phyloP scores from a whole-genome alignment of 2,329 filamentous ascomycete species.

The Blastomyces parvus region DNA sequence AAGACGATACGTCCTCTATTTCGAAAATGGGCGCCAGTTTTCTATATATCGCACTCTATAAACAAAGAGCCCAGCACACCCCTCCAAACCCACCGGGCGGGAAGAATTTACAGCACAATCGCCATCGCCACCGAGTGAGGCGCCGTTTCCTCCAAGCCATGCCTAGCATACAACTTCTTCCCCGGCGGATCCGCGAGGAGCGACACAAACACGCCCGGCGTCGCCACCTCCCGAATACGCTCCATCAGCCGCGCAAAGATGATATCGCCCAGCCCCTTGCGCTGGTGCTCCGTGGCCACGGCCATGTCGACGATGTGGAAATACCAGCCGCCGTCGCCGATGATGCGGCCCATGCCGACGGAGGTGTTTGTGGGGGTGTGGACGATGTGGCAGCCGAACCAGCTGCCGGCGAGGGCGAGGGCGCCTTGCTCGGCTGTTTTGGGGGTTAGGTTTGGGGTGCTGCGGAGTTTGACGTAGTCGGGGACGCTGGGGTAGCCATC shows the following conservation, averaged over 20 bases:
- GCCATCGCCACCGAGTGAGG: slow-evolving; percentile 34
- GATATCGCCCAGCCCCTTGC: slow-evolving; percentile 39
- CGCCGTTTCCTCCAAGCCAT: slow-evolving; percentile 39
- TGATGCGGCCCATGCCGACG: slow-evolving; percentile 44
- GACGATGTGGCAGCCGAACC: slow-evolving; percentile 37
- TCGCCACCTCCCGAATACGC: slow-evolving; percentile 34
- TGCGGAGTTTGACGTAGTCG: slow-evolving; percentile 33
- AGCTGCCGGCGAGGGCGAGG: slow-evolving; percentile 31
- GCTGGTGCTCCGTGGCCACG: slow-evolving; percentile 42
- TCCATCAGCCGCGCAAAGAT: slow-evolving; percentile 38
- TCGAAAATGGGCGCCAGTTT: neutral
- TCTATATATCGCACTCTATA: neutral
- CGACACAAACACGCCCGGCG: slow-evolving; percentile 36
- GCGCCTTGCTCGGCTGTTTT: slow-evolving; percentile 31
- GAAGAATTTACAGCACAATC: slow-evolving; percentile 21
- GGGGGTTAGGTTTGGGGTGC: slow-evolving; percentile 29
- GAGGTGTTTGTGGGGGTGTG: slow-evolving; percentile 17
- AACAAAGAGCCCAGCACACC: neutral
- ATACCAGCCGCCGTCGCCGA: slow-evolving; percentile 46
- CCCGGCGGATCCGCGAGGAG: slow-evolving; percentile 41
- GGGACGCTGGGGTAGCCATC: slow-evolving; percentile 28
- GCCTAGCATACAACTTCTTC: slow-evolving; percentile 37
- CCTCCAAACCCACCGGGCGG: neutral
- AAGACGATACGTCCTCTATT: neutral
- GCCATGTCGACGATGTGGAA: slow-evolving; percentile 45